phyloP scores from a whole-genome alignment of 257 asterid genomes.

The Fraxinus excelsior region DNA sequence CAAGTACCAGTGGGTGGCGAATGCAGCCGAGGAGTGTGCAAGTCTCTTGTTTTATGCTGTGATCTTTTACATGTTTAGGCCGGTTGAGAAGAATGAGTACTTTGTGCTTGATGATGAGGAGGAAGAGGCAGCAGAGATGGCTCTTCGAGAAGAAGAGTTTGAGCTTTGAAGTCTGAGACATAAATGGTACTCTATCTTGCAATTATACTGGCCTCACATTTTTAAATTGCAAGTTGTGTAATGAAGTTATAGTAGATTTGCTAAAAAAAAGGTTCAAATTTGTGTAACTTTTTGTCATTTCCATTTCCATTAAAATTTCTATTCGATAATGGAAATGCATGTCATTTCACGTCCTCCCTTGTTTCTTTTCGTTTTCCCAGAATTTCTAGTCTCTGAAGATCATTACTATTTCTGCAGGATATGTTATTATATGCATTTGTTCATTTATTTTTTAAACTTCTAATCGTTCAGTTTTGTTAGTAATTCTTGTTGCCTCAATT shows the following conservation, averaged over 20 bases:
- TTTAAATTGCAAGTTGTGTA: slow-evolving; percentile 31
- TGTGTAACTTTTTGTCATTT: slow-evolving; percentile 24
- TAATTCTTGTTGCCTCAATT: neutral
- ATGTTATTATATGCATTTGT: neutral
- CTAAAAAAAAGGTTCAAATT: slow-evolving; percentile 24
- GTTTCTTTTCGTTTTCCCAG: neutral
- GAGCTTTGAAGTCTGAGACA: slow-evolving; percentile 66
- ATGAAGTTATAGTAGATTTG: slow-evolving; percentile 35
- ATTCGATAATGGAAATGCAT: slow-evolving; percentile 28
- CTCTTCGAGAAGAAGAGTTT: slow-evolving; percentile 87
- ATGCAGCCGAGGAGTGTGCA: slow-evolving; percentile 90
- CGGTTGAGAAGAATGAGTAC: slow-evolving; percentile 84
- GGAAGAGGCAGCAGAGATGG: slow-evolving; percentile 91
- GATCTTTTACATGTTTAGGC: slow-evolving; percentile 98
- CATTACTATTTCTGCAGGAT: neutral
- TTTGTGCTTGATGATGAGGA: slow-evolving; percentile 86
- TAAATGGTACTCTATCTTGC: slow-evolving; percentile 23
- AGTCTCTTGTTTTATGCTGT: slow-evolving; percentile 74
- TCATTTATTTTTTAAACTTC: neutral
- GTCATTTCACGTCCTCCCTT: neutral
- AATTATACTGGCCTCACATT: slow-evolving; percentile 28
- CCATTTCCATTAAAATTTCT: slow-evolving; percentile 12
- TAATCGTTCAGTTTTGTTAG: neutral
- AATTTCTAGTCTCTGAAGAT: neutral
- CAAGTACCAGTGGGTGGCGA: slow-evolving; percentile 94